A percentile compares a stretch with the other conserved stretches of the same genome.
Conservation (phyloP, 192 early-diverging fungal species). For the Linnemannia zychae region DNA sequence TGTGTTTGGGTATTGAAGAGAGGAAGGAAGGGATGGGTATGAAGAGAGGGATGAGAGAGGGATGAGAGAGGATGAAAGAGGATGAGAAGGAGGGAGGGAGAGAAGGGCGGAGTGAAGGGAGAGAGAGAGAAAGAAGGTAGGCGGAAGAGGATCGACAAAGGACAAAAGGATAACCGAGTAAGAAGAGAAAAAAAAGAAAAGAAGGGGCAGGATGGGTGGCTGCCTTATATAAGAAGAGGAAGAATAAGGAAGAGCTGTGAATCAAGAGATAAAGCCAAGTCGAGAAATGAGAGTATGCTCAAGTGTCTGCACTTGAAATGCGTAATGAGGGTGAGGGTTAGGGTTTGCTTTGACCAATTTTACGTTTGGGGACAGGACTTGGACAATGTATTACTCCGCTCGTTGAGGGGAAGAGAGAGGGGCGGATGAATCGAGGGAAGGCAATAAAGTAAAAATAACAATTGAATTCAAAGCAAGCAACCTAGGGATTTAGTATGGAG, state of each 20-base stretch:
- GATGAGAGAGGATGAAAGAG: neutral
- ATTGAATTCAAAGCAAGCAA: neutral
- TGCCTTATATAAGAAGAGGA: neutral
- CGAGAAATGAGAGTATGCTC: neutral
- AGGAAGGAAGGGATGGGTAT: neutral
- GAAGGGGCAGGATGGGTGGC: neutral
- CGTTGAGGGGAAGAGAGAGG: neutral
- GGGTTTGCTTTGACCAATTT: constrained; percentile 9
- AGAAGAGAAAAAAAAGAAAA: neutral
- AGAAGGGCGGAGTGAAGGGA: neutral
- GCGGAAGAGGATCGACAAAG: constrained; percentile 3
- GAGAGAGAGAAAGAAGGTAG: constrained; percentile 1
- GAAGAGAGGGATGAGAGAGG: neutral
- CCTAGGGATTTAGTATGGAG: neutral
- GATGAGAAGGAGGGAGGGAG: neutral
- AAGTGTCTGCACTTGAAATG: neutral
- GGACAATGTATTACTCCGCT: too few species aligned
- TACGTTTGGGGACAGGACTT: neutral
- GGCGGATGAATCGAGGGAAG: neutral
- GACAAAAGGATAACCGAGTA: constrained; percentile 12
- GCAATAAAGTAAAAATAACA: neutral
- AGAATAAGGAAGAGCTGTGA: neutral
- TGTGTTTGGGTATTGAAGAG: constrained; percentile 10
- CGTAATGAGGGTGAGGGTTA: neutral
- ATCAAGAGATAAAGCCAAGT: too few species aligned